Conservation (phyloP, 352 stramenopile genomes). For the Thalassiosira gravida region DNA sequence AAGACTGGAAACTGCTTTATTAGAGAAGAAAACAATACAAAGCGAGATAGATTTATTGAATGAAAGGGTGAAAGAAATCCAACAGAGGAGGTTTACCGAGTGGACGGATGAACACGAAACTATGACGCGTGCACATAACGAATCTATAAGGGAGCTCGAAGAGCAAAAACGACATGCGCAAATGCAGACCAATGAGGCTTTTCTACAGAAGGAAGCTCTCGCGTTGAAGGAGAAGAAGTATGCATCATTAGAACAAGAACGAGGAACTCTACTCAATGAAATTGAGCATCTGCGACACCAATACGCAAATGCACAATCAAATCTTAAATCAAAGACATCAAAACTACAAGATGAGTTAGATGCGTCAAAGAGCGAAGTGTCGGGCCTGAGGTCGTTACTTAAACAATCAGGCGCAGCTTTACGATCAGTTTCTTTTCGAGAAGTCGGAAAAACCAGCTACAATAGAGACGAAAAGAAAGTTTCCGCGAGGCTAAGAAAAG, state of each 20-base stretch:
- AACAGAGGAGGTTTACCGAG: conserved; percentile 44
- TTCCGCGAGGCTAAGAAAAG: too few relatives aligned
- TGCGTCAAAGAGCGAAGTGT: conserved; percentile 36
- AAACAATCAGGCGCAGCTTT: conserved; percentile 52
- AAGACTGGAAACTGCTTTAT: conserved; percentile 7
- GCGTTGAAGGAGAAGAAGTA: conserved; percentile 33
- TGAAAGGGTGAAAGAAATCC: conserved; percentile 39
- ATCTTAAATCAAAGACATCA: conserved; percentile 6
- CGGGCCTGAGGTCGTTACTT: conserved; percentile 37
- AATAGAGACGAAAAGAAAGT: too few relatives aligned
- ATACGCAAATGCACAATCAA: conserved; percentile 5
- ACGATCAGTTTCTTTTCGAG: conserved; percentile 48
- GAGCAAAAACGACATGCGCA: conserved; percentile 35
- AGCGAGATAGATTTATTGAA: conserved; percentile 41
- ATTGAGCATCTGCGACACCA: conserved; percentile 18
- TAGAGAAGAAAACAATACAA: conserved; percentile 44
- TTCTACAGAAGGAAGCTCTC: conserved; percentile 30
- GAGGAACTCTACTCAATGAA: conserved; percentile 16
- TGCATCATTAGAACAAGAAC: conserved; percentile 25
- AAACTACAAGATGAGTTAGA: conserved; percentile 34
- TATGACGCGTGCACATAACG: background rate
- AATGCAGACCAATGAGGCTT: conserved; percentile 25
- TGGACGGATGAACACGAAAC: conserved; percentile 37
- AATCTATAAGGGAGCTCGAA: conserved; percentile 29
- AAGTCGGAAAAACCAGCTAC: conserved; percentile 13